A percentile compares a stretch with the other conserved stretches of the same genome.
Evolutionary conservation across 371 early-diverging fungal genomes (phyloP).

Genomic region (Umbelopsis sp.): DNA sequence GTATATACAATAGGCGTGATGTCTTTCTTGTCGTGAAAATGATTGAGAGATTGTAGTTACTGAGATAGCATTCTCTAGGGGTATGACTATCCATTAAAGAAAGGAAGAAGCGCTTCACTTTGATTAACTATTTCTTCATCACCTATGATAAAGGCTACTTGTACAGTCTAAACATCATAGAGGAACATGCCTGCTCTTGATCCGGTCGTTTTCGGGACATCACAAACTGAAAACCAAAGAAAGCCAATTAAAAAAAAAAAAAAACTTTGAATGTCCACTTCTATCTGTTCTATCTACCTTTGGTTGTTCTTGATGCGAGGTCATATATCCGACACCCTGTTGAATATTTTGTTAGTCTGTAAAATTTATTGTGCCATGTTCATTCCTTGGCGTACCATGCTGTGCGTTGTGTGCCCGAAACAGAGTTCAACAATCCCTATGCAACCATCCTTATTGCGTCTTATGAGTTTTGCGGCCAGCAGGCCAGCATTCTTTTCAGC

Average conservation of each 20-base stretch:
- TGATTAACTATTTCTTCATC: too few species aligned
- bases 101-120: too few species aligned
- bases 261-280: neutral
- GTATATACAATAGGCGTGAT: too few species aligned
- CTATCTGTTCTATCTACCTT: constrained; percentile 13
- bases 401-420: constrained; percentile 60
- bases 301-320: constrained; percentile 28
- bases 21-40: too few species aligned
- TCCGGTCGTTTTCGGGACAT: neutral
- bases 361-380: neutral
- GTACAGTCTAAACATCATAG: neutral
- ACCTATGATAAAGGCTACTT: too few species aligned
- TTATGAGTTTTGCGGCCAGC: constrained; percentile 40
- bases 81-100: too few species aligned
- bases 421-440: constrained; percentile 45
- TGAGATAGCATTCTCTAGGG: too few species aligned
- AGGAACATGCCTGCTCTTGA: neutral
- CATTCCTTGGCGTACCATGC: constrained; percentile 49
- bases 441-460: constrained; percentile 1
- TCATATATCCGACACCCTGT: constrained; percentile 19
- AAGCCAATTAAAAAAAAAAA: too few species aligned
- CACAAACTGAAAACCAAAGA: neutral
- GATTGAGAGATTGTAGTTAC: too few species aligned
- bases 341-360: neutral
- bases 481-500: constrained; percentile 52